These are phyloP conservation scores for Entomortierella chlamydospora DNA, from an alignment of 192 early-diverging fungal genomes.

Conservation along the genomic window DNA sequence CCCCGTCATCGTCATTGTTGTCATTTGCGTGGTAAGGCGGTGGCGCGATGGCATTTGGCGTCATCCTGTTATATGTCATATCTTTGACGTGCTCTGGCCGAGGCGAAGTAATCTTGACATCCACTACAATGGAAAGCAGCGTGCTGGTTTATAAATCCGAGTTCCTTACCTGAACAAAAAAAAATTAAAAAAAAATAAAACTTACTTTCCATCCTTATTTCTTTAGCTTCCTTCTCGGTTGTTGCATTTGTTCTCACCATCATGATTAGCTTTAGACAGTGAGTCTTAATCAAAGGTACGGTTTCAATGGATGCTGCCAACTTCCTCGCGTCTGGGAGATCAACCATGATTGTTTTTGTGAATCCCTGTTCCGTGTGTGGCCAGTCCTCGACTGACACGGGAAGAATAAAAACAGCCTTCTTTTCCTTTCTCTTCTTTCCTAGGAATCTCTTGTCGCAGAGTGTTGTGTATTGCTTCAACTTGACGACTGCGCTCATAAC, in stretches of 20 bases:
- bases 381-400: conserved; percentile 24
- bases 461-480: conserved; percentile 40
- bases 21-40: conserved; percentile 36
- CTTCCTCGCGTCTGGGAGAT: conserved; percentile 26
- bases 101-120: conserved; percentile 37
- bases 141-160: too few relatives aligned
- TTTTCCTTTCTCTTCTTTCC: conserved; percentile 20
- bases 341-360: conserved; percentile 30
- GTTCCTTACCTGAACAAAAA: too few relatives aligned
- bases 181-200: neutral
- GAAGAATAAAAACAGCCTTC: conserved; percentile 17
- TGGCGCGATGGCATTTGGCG: conserved; percentile 4
- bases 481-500: conserved; percentile 24
- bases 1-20: conserved; percentile 18
- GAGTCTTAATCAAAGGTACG: conserved; percentile 14
- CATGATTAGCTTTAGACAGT: conserved; percentile 48
- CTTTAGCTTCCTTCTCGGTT: conserved; percentile 29
- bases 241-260: conserved; percentile 19
- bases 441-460: conserved; percentile 12
- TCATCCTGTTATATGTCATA: too few relatives aligned
- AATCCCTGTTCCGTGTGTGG: conserved; percentile 23
- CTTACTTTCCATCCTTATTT: conserved; percentile 43
- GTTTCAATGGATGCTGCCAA: conserved; percentile 25
- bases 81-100: conserved; percentile 38
- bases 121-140: conserved; percentile 28